phyloP scores from a whole-genome alignment of 2,329 filamentous ascomycete genomes.

The Teratosphaeria gauchensis region DNA sequence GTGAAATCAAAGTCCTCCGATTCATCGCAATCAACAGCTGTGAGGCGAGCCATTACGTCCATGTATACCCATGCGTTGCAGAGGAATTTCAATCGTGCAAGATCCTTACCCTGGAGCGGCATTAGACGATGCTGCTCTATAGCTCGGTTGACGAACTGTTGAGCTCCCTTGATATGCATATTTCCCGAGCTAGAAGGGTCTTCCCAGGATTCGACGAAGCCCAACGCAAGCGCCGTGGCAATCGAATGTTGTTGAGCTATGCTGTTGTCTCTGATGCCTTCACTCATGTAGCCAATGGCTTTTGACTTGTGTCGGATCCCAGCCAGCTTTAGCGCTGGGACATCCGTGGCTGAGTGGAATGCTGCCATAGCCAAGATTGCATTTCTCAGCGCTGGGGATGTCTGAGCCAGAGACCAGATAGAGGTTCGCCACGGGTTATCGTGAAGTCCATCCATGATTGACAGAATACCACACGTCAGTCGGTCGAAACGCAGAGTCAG shows the following conservation, averaged over 20 bases:
- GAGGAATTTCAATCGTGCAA: constrained; percentile 52
- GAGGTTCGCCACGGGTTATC: constrained; percentile 65
- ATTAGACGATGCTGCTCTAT: constrained; percentile 38
- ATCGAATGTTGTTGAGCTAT: constrained; percentile 58
- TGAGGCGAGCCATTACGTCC: constrained; percentile 61
- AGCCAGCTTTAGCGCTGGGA: constrained; percentile 47
- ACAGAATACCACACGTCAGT: constrained; percentile 60
- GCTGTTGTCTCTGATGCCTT: constrained; percentile 44
- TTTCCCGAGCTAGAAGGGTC: constrained; percentile 59
- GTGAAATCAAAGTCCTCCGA: constrained; percentile 45
- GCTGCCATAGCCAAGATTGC: constrained; percentile 60
- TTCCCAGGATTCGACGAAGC: constrained; percentile 64
- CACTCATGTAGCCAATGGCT: constrained; percentile 50
- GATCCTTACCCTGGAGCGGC: constrained; percentile 36
- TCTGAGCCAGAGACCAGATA: constrained; percentile 57
- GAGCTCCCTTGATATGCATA: constrained; percentile 59
- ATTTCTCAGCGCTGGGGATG: constrained; percentile 57
- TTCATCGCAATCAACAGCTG: constrained; percentile 50
- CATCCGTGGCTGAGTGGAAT: constrained; percentile 54
- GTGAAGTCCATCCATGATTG: constrained; percentile 57
- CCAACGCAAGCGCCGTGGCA: constrained; percentile 59
- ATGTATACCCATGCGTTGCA: constrained; percentile 66
- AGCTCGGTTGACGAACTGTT: constrained; percentile 52
- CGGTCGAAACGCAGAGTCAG: constrained; percentile 54
- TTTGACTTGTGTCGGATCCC: constrained; percentile 62